phyloP scores from a whole-genome alignment of 2,329 filamentous ascomycete genomes.

The Penicillium sp. region DNA sequence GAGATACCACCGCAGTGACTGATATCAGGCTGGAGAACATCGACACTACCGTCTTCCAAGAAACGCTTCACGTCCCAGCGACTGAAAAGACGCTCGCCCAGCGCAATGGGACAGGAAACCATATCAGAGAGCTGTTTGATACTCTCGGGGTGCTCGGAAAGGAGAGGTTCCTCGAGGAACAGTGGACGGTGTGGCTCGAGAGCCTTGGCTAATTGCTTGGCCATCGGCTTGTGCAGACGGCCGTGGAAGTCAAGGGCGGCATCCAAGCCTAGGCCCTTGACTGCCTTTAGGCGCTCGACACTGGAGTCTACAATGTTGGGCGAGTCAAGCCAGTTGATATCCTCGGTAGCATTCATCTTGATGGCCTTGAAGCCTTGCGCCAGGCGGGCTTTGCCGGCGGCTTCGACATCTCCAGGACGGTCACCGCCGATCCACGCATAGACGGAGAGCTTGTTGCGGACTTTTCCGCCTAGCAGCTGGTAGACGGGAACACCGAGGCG shows the following conservation, averaged over 20 bases:
- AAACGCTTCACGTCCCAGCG: constrained; percentile 72
- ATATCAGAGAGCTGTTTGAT: constrained; percentile 58
- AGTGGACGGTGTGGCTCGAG: constrained; percentile 65
- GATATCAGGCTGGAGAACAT: constrained; percentile 70
- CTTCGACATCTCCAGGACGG: constrained; percentile 61
- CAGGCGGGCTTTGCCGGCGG: constrained; percentile 50
- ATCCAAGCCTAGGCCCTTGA: constrained; percentile 66
- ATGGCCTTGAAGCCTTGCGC: constrained; percentile 45
- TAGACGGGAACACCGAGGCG: constrained; percentile 65
- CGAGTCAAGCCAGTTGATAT: constrained; percentile 71
- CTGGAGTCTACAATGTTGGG: constrained; percentile 59
- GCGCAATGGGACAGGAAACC: constrained; percentile 62
- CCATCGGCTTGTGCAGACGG: constrained; percentile 73
- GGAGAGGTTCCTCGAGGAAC: constrained; percentile 71
- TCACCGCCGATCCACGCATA: constrained; percentile 79
- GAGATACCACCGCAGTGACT: constrained; percentile 68
- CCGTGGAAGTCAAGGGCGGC: constrained; percentile 75
- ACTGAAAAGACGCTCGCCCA: constrained; percentile 67
- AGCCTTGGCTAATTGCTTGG: constrained; percentile 65
- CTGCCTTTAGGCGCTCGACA: constrained; percentile 63
- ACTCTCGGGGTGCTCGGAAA: constrained; percentile 64
- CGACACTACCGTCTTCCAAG: constrained; percentile 62
- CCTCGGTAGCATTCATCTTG: constrained; percentile 77
- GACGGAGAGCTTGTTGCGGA: constrained; percentile 64
- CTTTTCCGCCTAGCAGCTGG: constrained; percentile 67